A percentile compares a stretch with the other conserved stretches of the same genome.
These are phyloP conservation scores for Mortierella sp. DNA, from an alignment of 371 early-diverging fungal species.

Conservation along the genomic window DNA sequence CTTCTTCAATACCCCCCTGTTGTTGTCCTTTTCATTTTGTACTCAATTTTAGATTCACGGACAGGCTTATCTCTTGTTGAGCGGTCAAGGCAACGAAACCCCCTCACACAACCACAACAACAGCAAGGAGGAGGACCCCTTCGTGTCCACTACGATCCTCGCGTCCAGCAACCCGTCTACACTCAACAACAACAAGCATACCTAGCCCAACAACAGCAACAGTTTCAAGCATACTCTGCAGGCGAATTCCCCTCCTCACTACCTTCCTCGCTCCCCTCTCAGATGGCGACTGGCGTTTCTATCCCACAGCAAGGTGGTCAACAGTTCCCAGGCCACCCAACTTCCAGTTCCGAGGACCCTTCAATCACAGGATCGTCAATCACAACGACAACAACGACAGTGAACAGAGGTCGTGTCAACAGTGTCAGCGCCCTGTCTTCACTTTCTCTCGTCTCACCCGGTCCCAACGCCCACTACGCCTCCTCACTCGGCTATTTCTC, in stretches of 20 bases:
- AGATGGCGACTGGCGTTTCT: neutral
- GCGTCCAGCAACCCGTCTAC: conserved; percentile 18
- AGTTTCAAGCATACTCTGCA: neutral
- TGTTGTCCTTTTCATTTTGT: neutral
- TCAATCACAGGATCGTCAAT: conserved; percentile 17
- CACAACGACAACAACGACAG: conserved; percentile 15
- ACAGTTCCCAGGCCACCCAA: neutral
- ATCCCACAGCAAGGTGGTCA: neutral
- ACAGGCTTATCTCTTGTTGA: conserved; percentile 43
- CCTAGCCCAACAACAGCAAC: conserved; percentile 19
- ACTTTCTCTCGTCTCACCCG: conserved; percentile 12
- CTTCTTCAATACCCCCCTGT: neutral
- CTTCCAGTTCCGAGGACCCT: neutral
- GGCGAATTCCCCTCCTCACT: neutral
- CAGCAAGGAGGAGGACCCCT: conserved; percentile 14
- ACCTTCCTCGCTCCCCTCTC: neutral
- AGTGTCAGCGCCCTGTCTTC: conserved; percentile 14
- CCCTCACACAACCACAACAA: conserved; percentile 26
- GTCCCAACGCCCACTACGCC: neutral
- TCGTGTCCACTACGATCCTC: conserved; percentile 24
- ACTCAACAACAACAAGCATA: conserved; percentile 16
- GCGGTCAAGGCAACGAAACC: conserved; percentile 53
- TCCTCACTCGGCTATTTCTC: conserved; percentile 7
- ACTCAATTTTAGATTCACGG: conserved; percentile 32
- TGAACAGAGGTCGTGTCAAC: conserved; percentile 13